Evolutionary conservation across 2,329 filamentous ascomycete species (phyloP).

Genomic region (Coleophoma crateriformis): DNA sequence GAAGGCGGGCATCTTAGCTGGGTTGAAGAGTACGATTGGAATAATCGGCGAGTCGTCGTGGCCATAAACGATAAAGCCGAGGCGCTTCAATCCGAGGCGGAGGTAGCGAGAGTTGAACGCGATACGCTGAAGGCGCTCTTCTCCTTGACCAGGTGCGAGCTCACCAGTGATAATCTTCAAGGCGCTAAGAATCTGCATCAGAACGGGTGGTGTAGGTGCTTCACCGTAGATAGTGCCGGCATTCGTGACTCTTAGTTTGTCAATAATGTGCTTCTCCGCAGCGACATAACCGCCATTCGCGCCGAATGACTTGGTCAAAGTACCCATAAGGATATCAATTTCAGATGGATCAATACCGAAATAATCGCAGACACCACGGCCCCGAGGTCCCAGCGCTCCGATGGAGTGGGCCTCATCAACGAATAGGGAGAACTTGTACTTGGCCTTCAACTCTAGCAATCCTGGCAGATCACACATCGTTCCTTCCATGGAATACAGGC

Average conservation of each 20-base stretch:
- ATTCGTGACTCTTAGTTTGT: slow-evolving; percentile 83
- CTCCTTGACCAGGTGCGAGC: slow-evolving; percentile 81
- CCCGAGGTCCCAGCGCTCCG: slow-evolving; percentile 81
- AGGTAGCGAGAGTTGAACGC: slow-evolving; percentile 98
- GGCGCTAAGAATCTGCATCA: slow-evolving; percentile 85
- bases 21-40: slow-evolving; percentile 90
- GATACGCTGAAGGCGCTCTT: slow-evolving; percentile 90
- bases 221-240: slow-evolving; percentile 84
- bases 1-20: slow-evolving; percentile 98
- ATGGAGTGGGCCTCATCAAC: slow-evolving; percentile 96
- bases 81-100: slow-evolving; percentile 91
- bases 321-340: slow-evolving; percentile 96
- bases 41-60: slow-evolving; percentile 98
- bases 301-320: slow-evolving; percentile 95
- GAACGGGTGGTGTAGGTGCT: slow-evolving; percentile 77
- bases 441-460: slow-evolving; percentile 78
- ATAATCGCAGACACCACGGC: slow-evolving; percentile 94
- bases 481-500: slow-evolving; percentile 98
- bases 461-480: slow-evolving; percentile 98
- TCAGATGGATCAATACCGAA: slow-evolving; percentile 84
- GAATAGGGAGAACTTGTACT: slow-evolving; percentile 96
- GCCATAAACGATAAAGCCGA: slow-evolving; percentile 94
- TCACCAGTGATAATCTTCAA: slow-evolving; percentile 88
- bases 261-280: slow-evolving; percentile 83
- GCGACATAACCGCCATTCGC: slow-evolving; percentile 96